These are phyloP conservation scores for Lichtheimia corymbifera DNA, from an alignment of 371 early-diverging fungal genomes.

Conservation along the genomic window DNA sequence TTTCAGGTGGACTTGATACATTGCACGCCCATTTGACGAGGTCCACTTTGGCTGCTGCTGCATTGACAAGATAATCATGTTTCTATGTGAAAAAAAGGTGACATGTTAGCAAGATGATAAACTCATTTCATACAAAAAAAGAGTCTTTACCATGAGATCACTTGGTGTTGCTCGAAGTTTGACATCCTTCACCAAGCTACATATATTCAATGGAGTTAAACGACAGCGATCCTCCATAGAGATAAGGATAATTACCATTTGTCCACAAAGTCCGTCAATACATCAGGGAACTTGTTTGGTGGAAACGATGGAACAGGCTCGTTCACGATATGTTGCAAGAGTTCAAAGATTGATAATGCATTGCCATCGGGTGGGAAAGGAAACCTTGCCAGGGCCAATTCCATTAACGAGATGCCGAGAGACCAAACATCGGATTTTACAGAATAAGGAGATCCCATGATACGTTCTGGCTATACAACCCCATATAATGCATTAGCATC, in stretches of 20 bases:
- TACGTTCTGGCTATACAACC: conserved; percentile 86
- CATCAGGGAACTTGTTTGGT: conserved; percentile 64
- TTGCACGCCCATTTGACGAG: conserved; percentile 53
- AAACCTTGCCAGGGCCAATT: conserved; percentile 88
- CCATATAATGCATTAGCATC: no score
- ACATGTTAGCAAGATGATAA: not conserved
- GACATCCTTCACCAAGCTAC: conserved; percentile 79
- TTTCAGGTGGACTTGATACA: conserved; percentile 16
- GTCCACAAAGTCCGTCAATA: conserved; percentile 78
- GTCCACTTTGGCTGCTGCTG: conserved; percentile 58
- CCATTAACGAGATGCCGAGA: conserved; percentile 91
- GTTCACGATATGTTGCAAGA: conserved; percentile 91
- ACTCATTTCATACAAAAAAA: conserved; percentile 8
- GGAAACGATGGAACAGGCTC: conserved; percentile 90
- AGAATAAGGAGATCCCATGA: conserved; percentile 88
- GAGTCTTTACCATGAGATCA: conserved; percentile 62
- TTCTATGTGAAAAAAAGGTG: conserved; percentile 36
- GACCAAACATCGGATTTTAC: conserved; percentile 96
- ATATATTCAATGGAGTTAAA: not conserved
- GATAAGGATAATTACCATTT: conserved; percentile 56
- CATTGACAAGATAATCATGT: conserved; percentile 55
- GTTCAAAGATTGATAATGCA: conserved; percentile 83
- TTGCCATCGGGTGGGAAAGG: conserved; percentile 83
- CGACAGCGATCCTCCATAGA: not conserved
- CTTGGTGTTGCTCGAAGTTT: conserved; percentile 70